phyloP scores from a whole-genome alignment of 116 monocot species.

The Dioscorea cayenensis region DNA sequence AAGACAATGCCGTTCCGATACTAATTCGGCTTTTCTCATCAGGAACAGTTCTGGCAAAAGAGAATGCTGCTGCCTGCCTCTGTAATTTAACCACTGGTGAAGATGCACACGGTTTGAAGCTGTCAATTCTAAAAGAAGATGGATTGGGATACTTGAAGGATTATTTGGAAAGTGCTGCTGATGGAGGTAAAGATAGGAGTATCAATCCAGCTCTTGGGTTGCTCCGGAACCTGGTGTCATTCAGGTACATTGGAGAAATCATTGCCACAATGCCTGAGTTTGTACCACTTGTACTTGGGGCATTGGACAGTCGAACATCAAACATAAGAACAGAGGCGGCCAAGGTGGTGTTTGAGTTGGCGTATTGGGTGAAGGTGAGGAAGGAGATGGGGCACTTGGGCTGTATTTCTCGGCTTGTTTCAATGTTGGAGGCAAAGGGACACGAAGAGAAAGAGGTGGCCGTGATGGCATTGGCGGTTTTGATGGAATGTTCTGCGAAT shows the following conservation, averaged over 20 bases:
- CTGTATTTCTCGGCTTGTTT: constrained; percentile 31
- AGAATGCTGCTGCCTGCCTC: constrained; percentile 52
- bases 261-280: constrained; percentile 35
- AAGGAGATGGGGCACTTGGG: constrained; percentile 25
- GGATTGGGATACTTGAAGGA: constrained; percentile 38
- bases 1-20: constrained; percentile 35
- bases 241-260: constrained; percentile 39
- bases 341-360: constrained; percentile 25
- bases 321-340: constrained; percentile 51
- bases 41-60: constrained; percentile 50
- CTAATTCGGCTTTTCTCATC: constrained; percentile 44
- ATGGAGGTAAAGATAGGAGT: constrained; percentile 14
- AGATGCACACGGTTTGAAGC: constrained; percentile 26
- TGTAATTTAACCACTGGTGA: constrained; percentile 45
- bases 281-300: constrained; percentile 20
- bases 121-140: constrained; percentile 39
- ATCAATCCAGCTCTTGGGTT: constrained; percentile 54
- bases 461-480: constrained; percentile 42
- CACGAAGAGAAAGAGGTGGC: constrained; percentile 65
- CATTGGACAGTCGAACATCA: constrained; percentile 19
- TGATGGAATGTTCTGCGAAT: constrained; percentile 24
- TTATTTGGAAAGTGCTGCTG: constrained; percentile 22
- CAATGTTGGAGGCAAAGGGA: constrained; percentile 64
- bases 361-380: constrained; percentile 11
- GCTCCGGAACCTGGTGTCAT: constrained; percentile 41